Conservation (phyloP, 148 eudicot genomes). For the Rhododendron kiyosumense region DNA sequence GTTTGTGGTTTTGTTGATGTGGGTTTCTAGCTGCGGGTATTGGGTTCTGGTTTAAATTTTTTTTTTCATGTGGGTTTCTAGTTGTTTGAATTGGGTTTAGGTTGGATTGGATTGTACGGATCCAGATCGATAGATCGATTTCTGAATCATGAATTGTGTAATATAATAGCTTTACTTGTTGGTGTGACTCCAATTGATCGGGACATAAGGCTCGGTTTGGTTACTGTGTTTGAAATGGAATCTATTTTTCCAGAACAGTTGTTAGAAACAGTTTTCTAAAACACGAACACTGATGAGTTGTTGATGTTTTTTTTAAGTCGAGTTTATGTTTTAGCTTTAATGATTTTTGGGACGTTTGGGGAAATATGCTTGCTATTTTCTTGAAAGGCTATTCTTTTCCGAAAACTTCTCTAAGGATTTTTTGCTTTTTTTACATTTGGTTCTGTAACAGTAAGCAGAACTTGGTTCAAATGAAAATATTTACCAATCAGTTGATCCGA, state of each 20-base stretch:
- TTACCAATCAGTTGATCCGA: neutral
- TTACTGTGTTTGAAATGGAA: neutral
- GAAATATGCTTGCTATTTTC: neutral
- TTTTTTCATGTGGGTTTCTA: neutral
- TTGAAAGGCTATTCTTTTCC: neutral
- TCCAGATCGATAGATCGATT: neutral
- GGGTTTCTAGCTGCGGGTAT: neutral
- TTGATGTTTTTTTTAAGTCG: neutral
- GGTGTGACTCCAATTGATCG: neutral
- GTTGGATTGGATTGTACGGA: neutral
- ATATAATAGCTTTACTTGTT: neutral
- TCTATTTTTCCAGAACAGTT: neutral
- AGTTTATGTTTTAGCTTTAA: neutral
- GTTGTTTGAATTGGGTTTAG: neutral
- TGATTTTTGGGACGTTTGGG: neutral
- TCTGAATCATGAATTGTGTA: neutral
- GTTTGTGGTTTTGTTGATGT: neutral
- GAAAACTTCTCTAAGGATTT: neutral
- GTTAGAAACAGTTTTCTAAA: neutral
- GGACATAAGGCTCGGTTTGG: neutral
- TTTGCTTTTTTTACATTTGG: neutral
- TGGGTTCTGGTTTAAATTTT: neutral
- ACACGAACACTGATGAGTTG: neutral
- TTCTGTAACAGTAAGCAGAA: neutral
- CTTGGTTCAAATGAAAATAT: neutral